Conservation (phyloP, 1,139 yeast genomes). For the Pneumocystis wakefieldiae region DNA sequence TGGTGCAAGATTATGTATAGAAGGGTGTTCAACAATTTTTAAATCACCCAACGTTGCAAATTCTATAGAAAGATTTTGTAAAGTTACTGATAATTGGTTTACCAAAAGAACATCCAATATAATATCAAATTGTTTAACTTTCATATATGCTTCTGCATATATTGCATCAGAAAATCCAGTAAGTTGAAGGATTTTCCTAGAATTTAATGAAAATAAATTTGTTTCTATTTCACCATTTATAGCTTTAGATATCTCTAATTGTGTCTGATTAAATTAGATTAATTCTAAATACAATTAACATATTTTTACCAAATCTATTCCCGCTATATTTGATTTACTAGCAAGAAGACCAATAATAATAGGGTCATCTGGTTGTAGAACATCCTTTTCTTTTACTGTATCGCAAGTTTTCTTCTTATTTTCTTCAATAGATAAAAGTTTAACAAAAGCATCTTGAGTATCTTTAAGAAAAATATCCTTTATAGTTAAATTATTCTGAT, state of each 20-base stretch:
- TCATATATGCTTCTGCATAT: slow-evolving; percentile 91
- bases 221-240: slow-evolving; percentile 34
- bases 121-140: slow-evolving; percentile 91
- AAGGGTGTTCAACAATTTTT: slow-evolving; percentile 84
- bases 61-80: slow-evolving; percentile 84
- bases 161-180: slow-evolving; percentile 98
- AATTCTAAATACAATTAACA: neutral
- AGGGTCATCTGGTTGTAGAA: slow-evolving; percentile 72
- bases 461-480: slow-evolving; percentile 73
- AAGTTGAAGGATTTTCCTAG: slow-evolving; percentile 76
- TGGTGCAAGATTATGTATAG: slow-evolving; percentile 87
- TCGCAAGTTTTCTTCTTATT: slow-evolving; percentile 41
- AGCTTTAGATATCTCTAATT: slow-evolving; percentile 30
- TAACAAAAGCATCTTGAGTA: slow-evolving; percentile 67
- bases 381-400: slow-evolving; percentile 49
- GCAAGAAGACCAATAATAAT: slow-evolving; percentile 73
- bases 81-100: slow-evolving; percentile 82
- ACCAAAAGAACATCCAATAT: slow-evolving; percentile 86
- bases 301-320: neutral
- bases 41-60: slow-evolving; percentile 94
- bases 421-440: slow-evolving; percentile 39
- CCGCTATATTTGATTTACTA: slow-evolving; percentile 22
- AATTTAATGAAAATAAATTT: slow-evolving; percentile 56
- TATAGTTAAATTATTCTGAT: slow-evolving; percentile 34
- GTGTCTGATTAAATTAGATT: slow-evolving; percentile 20